Percentiles rank a stretch among this genome's conserved stretches.
Conservation (phyloP, 495 filamentous ascomycete species). For the Podospora appendiculata region DNA sequence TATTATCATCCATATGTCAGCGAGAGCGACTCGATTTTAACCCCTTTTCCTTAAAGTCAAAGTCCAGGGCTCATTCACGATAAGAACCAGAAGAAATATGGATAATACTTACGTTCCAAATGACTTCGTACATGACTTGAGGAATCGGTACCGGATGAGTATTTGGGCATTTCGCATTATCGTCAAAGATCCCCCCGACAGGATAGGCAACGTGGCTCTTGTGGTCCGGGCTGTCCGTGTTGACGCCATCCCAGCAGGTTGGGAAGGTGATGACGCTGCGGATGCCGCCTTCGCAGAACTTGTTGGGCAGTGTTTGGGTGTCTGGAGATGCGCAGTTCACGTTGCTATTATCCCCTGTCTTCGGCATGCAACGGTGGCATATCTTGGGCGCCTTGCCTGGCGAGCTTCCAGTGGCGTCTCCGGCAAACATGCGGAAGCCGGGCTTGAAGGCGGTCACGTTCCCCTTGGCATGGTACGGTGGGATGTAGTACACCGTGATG, state of each 20-base stretch:
- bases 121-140: constrained; percentile 44
- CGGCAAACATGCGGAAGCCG: constrained; percentile 35
- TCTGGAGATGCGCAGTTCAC: constrained; percentile 41
- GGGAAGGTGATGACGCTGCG: constrained; percentile 40
- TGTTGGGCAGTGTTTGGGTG: constrained; percentile 31
- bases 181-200: constrained; percentile 27
- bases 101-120: constrained; percentile 30
- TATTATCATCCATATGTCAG: too few species aligned
- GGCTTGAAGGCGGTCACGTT: constrained; percentile 40
- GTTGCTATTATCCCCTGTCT: constrained; percentile 33
- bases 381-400: constrained; percentile 25
- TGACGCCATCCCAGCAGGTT: constrained; percentile 47
- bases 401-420: constrained; percentile 22
- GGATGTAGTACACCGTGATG: constrained; percentile 44
- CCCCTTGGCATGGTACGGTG: constrained; percentile 31
- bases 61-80: not conserved
- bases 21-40: too few species aligned
- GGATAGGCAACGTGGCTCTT: constrained; percentile 43
- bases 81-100: not conserved
- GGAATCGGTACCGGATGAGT: constrained; percentile 38
- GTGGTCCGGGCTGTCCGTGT: constrained; percentile 45
- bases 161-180: constrained; percentile 32
- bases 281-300: constrained; percentile 35
- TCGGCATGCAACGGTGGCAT: constrained; percentile 38
- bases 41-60: not conserved